Evolutionary conservation across 768 basidiomycete genomes (phyloP).

Genomic region (Scleroderma bovista): DNA sequence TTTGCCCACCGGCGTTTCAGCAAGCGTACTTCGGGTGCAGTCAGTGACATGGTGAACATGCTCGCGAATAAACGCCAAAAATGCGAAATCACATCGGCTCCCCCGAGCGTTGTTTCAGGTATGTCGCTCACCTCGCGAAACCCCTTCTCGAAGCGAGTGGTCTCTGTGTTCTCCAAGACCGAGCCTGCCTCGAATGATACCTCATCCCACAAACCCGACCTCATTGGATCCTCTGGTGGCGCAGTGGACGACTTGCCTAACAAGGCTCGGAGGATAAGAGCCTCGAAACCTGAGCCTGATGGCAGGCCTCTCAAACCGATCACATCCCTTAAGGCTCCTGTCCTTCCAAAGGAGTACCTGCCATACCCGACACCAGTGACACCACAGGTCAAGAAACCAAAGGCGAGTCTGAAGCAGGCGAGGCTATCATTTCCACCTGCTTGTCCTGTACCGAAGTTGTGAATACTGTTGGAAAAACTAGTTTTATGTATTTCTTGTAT

Average conservation of each 20-base stretch:
- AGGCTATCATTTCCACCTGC: slow-evolving; percentile 9
- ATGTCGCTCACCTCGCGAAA: slow-evolving; percentile 11
- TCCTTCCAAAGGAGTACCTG: slow-evolving; percentile 22
- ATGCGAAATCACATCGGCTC: slow-evolving; percentile 16
- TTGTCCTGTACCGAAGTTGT: background rate
- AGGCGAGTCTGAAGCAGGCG: slow-evolving; percentile 12
- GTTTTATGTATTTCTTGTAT: no score
- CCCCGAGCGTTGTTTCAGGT: slow-evolving; percentile 1
- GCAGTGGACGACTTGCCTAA: background rate
- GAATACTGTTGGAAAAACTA: no score
- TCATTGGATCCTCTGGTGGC: background rate
- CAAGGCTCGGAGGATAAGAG: background rate
- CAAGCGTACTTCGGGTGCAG: slow-evolving; percentile 17
- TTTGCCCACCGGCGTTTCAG: slow-evolving; percentile 22
- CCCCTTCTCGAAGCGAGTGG: slow-evolving; percentile 14
- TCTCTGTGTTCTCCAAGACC: slow-evolving; percentile 16
- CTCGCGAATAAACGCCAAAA: slow-evolving; percentile 19
- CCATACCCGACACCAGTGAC: slow-evolving; percentile 1
- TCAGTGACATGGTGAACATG: slow-evolving; percentile 15
- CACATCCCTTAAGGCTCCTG: slow-evolving; percentile 23
- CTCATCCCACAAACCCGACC: no score
- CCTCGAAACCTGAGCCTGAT: background rate
- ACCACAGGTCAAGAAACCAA: slow-evolving; percentile 4
- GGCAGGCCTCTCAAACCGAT: slow-evolving; percentile 24
- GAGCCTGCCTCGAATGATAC: no score